Evolutionary conservation across 176 grass and related monocot species (phyloP), one percentile per base, ranked within the genome.

Genomic region (Carex pumila): DNA sequence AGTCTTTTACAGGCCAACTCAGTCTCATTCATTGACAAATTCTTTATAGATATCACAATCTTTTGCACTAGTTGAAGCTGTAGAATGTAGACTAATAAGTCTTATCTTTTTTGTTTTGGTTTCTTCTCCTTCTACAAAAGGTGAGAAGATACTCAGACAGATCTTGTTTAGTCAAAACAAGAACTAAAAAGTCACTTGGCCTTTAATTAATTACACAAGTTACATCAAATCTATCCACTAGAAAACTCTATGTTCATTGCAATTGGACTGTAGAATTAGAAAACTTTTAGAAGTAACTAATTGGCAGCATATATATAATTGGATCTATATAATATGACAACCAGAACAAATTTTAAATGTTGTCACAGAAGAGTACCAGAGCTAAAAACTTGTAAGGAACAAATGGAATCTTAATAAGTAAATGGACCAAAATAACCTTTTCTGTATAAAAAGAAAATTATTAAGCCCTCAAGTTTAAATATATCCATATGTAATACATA

Each of bases 11-110:
- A 25, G 25, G 25, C 50, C 22, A 30, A 56, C 14, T 57, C 29
- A 15, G 67, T 85, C 83, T 32, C 56, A 75, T 85, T 85, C 83
- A 85, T 74, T 70, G 49, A 85, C 65, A 85, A 85, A 72, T 36
- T 72, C 7, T 61, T 6, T 43, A 30, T 61, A 61, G 50, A 85
- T 75, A 61, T 85, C 65, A 32, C 50, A 75, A 72, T 73, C 83
- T 74, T 74, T 54, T 73, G 1, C 45, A 59, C 65, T 56, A 84
- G 66, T 75, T 74, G 59, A 81, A 64, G 37, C 36, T 63, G n/a
- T 81, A 25, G 79, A 81, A 81, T 65, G 3, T 65, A 65, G 79
- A 81, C 79, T 21, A 8, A 39, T 12, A 31, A 76, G 72, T 14
- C 1, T 62, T 64, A 25, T 47, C 58, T 45, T 81, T 4, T 34